phyloP scores from a whole-genome alignment of 345 rosid species.

The Populus deltoides region DNA sequence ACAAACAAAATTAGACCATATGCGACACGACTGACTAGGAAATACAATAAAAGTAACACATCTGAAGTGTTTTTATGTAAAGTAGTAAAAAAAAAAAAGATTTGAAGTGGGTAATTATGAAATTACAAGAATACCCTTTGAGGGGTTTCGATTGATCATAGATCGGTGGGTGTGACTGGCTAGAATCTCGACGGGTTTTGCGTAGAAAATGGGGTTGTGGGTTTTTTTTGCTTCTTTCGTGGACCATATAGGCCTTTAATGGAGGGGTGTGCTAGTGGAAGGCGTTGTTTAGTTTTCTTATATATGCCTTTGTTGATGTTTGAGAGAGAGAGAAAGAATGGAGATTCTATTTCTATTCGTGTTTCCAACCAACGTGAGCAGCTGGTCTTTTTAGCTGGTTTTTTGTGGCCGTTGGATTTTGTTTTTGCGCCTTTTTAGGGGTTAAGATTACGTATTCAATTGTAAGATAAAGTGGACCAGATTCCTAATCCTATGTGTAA shows the following conservation, averaged over 20 bases:
- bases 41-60: background rate
- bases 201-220: constrained; percentile 12
- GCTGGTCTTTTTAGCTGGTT: constrained; percentile 12
- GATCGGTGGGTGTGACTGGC: constrained; percentile 20
- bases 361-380: constrained; percentile 15
- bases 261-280: background rate
- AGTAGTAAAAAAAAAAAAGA: background rate
- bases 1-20: background rate
- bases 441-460: constrained; percentile 22
- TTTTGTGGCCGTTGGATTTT: constrained; percentile 32
- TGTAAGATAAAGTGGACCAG: constrained; percentile 31
- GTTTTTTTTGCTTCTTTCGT: constrained; percentile 10
- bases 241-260: background rate
- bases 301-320: background rate
- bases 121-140: constrained; percentile 43
- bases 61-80: background rate
- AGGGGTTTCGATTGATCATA: constrained; percentile 11
- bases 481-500: constrained; percentile 5
- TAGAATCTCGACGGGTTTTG: constrained; percentile 19
- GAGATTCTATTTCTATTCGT: constrained; percentile 14
- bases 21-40: background rate
- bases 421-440: constrained; percentile 3
- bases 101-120: constrained; percentile 3
- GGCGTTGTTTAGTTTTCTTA: background rate
- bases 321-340: background rate